Evolutionary conservation across 129 eudicot species (phyloP), one percentile per base, ranked within the genome.

Genomic region (Flaveria robusta): DNA sequence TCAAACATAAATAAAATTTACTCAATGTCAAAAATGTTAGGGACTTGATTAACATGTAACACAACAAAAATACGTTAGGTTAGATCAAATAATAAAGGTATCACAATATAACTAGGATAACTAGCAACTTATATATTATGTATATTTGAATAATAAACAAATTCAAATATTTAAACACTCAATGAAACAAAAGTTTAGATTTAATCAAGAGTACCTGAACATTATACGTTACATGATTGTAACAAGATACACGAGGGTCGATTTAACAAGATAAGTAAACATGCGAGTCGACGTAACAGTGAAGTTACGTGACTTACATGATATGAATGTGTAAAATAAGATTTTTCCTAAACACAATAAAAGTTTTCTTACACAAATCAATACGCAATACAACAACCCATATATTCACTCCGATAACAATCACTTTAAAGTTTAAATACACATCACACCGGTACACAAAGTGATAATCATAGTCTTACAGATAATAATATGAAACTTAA

Each of bases 391-490:
- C 15, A 80, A 65, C 18, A 27, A 6, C 11, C 18, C 59, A 66
- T 63, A 52, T 23, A 19, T 52, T 37, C 54, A 66, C 68, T n/a
- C 15, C 8, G n/a, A 71, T 63, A 65, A 23, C 64, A 14, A 72
- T 50, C 11, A 45, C 37, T 72, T 27, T 41, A 64, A 52, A 45
- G 23, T 72, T 27, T 41, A 64, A 52, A 18, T 42, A 80, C 75
- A 67, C 43, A 74, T 70, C 64, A 55, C 79, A 66, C 75, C 3
- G 19, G 71, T 39, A 62, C 4, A 54, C 27, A 78, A 31, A 43
- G 52, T 29, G 31, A 1, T 37, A 66, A 14, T 63, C 58, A 66
- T 31, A 43, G 49, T 43, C 3, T 43, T 43, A 43, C 3, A 52
- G 29, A 80, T 56, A 42, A 27, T 19, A 0, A 23, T 47, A 72